Percentiles rank a stretch among this genome's conserved stretches.
Evolutionary conservation across 2,329 filamentous ascomycete species (phyloP).

Genomic region (Trichoderma aggressivum): DNA sequence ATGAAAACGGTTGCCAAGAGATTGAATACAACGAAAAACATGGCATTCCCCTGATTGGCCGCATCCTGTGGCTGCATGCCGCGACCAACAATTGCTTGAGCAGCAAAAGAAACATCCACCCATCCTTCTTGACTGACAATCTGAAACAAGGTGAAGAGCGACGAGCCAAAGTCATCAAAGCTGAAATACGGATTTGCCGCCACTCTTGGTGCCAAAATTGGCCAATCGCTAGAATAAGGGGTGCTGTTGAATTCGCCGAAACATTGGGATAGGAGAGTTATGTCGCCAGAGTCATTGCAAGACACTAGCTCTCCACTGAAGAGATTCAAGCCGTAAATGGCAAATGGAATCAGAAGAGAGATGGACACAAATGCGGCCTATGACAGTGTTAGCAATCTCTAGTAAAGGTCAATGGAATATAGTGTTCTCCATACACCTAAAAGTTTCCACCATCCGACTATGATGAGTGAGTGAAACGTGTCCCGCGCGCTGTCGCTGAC

Average conservation of each 20-base stretch:
- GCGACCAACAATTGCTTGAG: slow-evolving; percentile 74
- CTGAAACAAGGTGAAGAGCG: slow-evolving; percentile 94
- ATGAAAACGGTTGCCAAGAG: slow-evolving; percentile 94
- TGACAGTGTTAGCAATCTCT: slow-evolving; percentile 14
- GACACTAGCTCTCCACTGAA: slow-evolving; percentile 77
- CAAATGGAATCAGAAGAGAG: slow-evolving; percentile 91
- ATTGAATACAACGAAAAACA: slow-evolving; percentile 97
- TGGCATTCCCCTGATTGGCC: slow-evolving; percentile 74
- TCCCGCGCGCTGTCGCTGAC: slow-evolving; percentile 93
- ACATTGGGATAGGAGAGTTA: slow-evolving; percentile 66
- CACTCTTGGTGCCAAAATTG: slow-evolving; percentile 76
- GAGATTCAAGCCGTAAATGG: slow-evolving; percentile 90
- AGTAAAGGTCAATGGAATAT: not conserved
- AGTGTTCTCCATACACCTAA: slow-evolving; percentile 59
- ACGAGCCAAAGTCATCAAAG: slow-evolving; percentile 92
- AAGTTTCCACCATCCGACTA: slow-evolving; percentile 92
- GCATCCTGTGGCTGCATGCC: slow-evolving; percentile 70
- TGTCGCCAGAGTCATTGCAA: slow-evolving; percentile 64
- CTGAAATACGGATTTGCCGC: slow-evolving; percentile 80
- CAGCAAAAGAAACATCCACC: slow-evolving; percentile 85
- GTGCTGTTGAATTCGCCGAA: slow-evolving; percentile 76
- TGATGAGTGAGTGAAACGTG: slow-evolving; percentile 94
- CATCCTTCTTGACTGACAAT: slow-evolving; percentile 99
- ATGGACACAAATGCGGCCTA: slow-evolving; percentile 86
- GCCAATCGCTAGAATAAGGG: slow-evolving; percentile 73